These are phyloP conservation scores for Pichia nanzhaoensis DNA, from an alignment of 805 yeast genomes.

Conservation along the genomic window DNA sequence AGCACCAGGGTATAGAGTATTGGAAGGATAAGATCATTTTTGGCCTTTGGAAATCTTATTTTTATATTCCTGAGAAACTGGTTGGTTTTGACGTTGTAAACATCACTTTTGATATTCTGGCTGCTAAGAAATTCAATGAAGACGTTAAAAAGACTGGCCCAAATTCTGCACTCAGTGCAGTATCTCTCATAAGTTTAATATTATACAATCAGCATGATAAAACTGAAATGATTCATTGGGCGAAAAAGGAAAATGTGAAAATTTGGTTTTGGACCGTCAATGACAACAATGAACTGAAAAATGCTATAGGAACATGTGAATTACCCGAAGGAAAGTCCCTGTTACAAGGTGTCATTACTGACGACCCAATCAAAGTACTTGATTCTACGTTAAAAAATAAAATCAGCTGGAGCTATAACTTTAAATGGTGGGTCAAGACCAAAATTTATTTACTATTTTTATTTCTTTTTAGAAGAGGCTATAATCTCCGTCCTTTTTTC, in stretches of 20 bases:
- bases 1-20: slow-evolving; percentile 19
- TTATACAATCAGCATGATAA: slow-evolving; percentile 19
- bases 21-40: slow-evolving; percentile 32
- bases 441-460: slow-evolving; percentile 16
- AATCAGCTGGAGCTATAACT: slow-evolving; percentile 8
- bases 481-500: slow-evolving; percentile 16
- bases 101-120: slow-evolving; percentile 25
- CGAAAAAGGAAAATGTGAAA: slow-evolving; percentile 17
- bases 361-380: slow-evolving; percentile 15
- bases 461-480: slow-evolving; percentile 18
- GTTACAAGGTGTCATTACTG: slow-evolving; percentile 21
- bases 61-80: slow-evolving; percentile 24
- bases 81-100: slow-evolving; percentile 24
- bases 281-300: slow-evolving; percentile 18
- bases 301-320: slow-evolving; percentile 13
- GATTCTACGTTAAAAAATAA: background rate
- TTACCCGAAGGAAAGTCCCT: slow-evolving; percentile 6
- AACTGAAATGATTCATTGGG: slow-evolving; percentile 15
- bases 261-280: slow-evolving; percentile 36
- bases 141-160: slow-evolving; percentile 13
- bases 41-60: slow-evolving; percentile 32
- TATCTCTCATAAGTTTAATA: slow-evolving; percentile 22
- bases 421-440: slow-evolving; percentile 14
- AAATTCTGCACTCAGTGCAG: slow-evolving; percentile 17
- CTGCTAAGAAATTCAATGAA: slow-evolving; percentile 20